phyloP scores from a whole-genome alignment of 2,329 filamentous ascomycete species.

The Chalaropsis ovoidea region DNA sequence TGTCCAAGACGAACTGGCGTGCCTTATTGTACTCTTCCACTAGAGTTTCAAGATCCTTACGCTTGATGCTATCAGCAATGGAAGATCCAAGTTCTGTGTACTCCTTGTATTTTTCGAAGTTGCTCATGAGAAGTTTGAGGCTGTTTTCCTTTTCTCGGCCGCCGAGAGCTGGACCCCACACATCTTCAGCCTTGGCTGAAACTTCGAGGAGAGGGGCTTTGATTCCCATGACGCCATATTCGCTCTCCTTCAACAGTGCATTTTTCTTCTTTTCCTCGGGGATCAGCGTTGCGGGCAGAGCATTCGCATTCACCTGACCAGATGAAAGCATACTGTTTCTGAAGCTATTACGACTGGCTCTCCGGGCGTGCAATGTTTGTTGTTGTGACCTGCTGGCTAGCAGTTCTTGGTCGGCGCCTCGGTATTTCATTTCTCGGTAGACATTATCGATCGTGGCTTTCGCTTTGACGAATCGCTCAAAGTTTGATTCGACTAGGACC shows the following conservation, averaged over 20 bases:
- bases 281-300: slow-evolving; percentile 29
- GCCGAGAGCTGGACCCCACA: slow-evolving; percentile 90
- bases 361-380: slow-evolving; percentile 35
- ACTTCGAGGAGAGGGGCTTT: slow-evolving; percentile 81
- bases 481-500: slow-evolving; percentile 92
- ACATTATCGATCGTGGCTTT: slow-evolving; percentile 98
- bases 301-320: slow-evolving; percentile 31
- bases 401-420: slow-evolving; percentile 44
- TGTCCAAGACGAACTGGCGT: slow-evolving; percentile 70
- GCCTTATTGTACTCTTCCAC: slow-evolving; percentile 80
- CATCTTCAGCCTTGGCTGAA: slow-evolving; percentile 86
- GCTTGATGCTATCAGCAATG: slow-evolving; percentile 74
- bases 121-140: slow-evolving; percentile 64
- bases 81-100: slow-evolving; percentile 71
- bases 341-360: slow-evolving; percentile 24
- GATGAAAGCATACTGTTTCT: slow-evolving; percentile 30
- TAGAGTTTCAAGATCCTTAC: slow-evolving; percentile 79
- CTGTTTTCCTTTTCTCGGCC: slow-evolving; percentile 85
- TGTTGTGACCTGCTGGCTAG: slow-evolving; percentile 55
- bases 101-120: slow-evolving; percentile 68
- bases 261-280: slow-evolving; percentile 67
- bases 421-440: slow-evolving; percentile 91
- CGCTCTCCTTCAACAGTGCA: slow-evolving; percentile 81
- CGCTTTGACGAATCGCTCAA: slow-evolving; percentile 92
- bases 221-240: slow-evolving; percentile 80